Base-by-base conservation (phyloP, 2,329 filamentous ascomycete genomes). In the Sclerotinia trifoliorum region DNA sequence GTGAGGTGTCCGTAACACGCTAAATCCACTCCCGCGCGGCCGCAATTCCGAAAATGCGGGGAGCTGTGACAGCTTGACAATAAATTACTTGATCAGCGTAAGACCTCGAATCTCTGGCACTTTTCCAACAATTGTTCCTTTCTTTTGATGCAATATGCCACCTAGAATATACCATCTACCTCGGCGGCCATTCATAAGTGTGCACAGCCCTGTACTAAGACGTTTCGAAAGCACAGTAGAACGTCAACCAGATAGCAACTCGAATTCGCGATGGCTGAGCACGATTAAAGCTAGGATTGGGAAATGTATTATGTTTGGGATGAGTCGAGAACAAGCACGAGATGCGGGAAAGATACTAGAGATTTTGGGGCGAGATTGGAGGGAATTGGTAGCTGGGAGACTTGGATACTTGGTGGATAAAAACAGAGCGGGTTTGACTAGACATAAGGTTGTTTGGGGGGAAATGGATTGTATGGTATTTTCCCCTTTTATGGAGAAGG, bases 381-480 rank as follows among this genome's bases (percentile, higher is more conserved):
- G 90, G 55, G 85, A 87, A 72, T 80, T 95, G 68, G 80, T 91
- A 42, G 90, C 89, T 0, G 91, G 91, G 0, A 88, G 87, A 68
- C 90, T 94, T 75, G 92, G 92, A 0, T 96, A 88, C 77, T 78
- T 95, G 71, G 91, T 88, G 0, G 84, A 82, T 15, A 81, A 83
- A 69, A 83, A 85, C 72, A 82, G 87, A 63, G 86, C 84, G 57
- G 86, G 91, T 0, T 76, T 94, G 46, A 86, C 87, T 71, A 81
- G 84, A 65, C 88, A 92, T 69, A 83, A 84, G 71, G 89, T 96
- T 32, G 88, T 87, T 0, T 96, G 92, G 92, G 93, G 93, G 42
- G 93, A 97, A 78, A 92, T 93, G 90, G 91, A 87, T 72, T 80
- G 78, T 73, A 86, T 87, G 85, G 84, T 86, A 75, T 79, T 82